These are phyloP conservation scores for Termitomyces sp. DNA, from an alignment of 768 basidiomycete species.

Conservation along the genomic window DNA sequence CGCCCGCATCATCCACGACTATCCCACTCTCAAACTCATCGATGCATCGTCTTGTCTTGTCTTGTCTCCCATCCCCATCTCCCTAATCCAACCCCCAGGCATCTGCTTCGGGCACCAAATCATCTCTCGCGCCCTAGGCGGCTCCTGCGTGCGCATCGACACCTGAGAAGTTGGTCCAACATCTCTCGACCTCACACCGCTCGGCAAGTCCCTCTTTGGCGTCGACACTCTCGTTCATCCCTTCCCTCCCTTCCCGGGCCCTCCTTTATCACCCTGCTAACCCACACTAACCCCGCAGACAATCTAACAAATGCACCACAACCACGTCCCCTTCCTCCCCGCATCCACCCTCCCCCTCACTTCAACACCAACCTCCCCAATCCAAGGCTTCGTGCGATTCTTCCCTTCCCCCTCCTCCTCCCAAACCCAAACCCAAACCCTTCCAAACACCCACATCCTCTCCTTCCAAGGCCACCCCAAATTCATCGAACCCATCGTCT, in stretches of 20 bases:
- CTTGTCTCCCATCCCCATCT: too few relatives aligned
- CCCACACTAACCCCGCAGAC: conserved; percentile 39
- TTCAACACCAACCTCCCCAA: conserved; percentile 48
- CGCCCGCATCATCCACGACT: conserved; percentile 44
- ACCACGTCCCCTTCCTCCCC: conserved; percentile 72
- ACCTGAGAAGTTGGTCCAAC: conserved; percentile 87
- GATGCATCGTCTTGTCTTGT: conserved; percentile 30
- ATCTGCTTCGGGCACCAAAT: conserved; percentile 95
- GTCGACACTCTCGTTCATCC: conserved; percentile 33
- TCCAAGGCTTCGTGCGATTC: too few relatives aligned
- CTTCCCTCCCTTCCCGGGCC: not conserved
- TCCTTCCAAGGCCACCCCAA: conserved; percentile 74
- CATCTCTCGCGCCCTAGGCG: conserved; percentile 74
- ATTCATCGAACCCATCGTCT: conserved; percentile 64
- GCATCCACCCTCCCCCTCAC: conserved; percentile 56
- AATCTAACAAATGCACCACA: conserved; percentile 85
- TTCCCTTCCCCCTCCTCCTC: conserved; percentile 59
- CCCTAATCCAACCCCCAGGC: conserved; percentile 36
- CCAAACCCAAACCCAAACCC: conserved; percentile 37
- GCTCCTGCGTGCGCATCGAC: conserved; percentile 59
- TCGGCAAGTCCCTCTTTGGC: conserved; percentile 71
- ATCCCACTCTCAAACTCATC: too few relatives aligned
- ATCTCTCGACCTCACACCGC: conserved; percentile 57
- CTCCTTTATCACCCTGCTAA: not conserved
- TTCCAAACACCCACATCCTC: too few relatives aligned